phyloP scores from a whole-genome alignment of 768 basidiomycete genomes.

The Tulasnella sp. region DNA sequence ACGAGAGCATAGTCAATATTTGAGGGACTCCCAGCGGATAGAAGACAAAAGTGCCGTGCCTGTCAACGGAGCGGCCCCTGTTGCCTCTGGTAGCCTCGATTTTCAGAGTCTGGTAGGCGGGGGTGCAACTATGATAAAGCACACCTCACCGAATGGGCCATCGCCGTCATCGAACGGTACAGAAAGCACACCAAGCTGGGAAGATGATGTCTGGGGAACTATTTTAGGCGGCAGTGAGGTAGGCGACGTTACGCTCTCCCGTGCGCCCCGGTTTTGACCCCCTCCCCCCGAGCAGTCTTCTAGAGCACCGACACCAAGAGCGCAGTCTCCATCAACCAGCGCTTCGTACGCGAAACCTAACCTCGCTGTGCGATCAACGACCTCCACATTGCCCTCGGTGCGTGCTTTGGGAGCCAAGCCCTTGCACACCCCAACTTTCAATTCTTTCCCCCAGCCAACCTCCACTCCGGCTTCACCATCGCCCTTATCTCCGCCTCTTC shows the following conservation, averaged over 20 bases:
- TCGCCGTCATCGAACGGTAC: slow-evolving; percentile 20
- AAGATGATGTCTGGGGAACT: slow-evolving; percentile 78
- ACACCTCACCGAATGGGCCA: slow-evolving; percentile 24
- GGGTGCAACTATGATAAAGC: slow-evolving; percentile 22
- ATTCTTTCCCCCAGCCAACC: neutral
- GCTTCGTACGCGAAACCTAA: neutral
- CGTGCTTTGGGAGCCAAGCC: slow-evolving; percentile 6
- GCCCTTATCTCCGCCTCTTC: slow-evolving; percentile 2
- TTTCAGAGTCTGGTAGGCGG: slow-evolving; percentile 75
- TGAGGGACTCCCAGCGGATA: slow-evolving; percentile 83
- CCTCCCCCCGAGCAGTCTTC: slow-evolving; percentile 6
- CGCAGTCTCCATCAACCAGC: slow-evolving; percentile 14
- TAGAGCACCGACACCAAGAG: slow-evolving; percentile 1
- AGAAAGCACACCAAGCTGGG: slow-evolving; percentile 50
- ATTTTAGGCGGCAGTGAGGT: slow-evolving; percentile 43
- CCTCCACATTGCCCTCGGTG: slow-evolving; percentile 3
- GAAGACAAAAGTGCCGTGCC: slow-evolving; percentile 61
- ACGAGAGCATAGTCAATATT: slow-evolving; percentile 81
- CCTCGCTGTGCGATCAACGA: neutral
- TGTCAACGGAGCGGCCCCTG: slow-evolving; percentile 29
- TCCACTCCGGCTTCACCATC: slow-evolving; percentile 9
- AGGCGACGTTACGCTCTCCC: neutral
- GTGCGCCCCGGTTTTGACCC: slow-evolving; percentile 8
- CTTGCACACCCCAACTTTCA: neutral
- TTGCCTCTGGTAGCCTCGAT: slow-evolving; percentile 45